Evolutionary conservation across 1,284 basidiomycete species (phyloP).

Genomic region (Coniferiporia weirii): DNA sequence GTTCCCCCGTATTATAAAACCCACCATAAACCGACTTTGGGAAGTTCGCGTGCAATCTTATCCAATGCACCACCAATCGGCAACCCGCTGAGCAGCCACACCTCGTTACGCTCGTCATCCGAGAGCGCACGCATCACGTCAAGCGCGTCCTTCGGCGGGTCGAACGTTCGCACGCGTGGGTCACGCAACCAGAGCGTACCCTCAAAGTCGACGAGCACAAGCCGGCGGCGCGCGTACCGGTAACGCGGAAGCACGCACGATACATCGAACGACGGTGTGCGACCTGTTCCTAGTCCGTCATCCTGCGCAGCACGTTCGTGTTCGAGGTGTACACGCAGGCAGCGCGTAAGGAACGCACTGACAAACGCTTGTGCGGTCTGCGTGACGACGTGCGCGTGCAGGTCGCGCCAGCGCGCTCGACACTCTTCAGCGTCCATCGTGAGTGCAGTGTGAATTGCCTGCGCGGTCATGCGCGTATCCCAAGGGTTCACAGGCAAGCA

Average conservation of each 20-base stretch:
- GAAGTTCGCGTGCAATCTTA: constrained; percentile 52
- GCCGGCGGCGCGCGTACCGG: constrained; percentile 55
- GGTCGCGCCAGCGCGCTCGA: constrained; percentile 73
- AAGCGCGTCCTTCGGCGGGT: constrained; percentile 51
- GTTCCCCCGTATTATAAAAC: constrained; percentile 24
- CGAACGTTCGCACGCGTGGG: constrained; percentile 38
- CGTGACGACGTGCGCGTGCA: constrained; percentile 82
- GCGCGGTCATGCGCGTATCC: constrained; percentile 69
- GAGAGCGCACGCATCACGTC: constrained; percentile 55
- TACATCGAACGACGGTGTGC: constrained; percentile 41
- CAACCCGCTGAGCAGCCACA: constrained; percentile 80
- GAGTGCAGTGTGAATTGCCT: constrained; percentile 73
- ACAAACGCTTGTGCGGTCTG: constrained; percentile 86
- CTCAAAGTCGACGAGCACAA: constrained; percentile 78
- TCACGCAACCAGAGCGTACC: constrained; percentile 67
- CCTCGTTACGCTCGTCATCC: constrained; percentile 65
- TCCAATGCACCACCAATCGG: constrained; percentile 60
- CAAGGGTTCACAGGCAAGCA: constrained; percentile 85
- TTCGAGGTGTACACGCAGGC: constrained; percentile 64
- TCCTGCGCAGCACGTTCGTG: constrained; percentile 38
- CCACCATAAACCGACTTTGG: constrained; percentile 72
- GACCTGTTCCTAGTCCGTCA: constrained; percentile 31
- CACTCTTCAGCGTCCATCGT: constrained; percentile 76
- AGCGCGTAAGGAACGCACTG: constrained; percentile 71
- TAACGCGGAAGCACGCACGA: constrained; percentile 52